Conservation (phyloP, 2,329 filamentous ascomycete species). For the Phialophora chinensis region DNA sequence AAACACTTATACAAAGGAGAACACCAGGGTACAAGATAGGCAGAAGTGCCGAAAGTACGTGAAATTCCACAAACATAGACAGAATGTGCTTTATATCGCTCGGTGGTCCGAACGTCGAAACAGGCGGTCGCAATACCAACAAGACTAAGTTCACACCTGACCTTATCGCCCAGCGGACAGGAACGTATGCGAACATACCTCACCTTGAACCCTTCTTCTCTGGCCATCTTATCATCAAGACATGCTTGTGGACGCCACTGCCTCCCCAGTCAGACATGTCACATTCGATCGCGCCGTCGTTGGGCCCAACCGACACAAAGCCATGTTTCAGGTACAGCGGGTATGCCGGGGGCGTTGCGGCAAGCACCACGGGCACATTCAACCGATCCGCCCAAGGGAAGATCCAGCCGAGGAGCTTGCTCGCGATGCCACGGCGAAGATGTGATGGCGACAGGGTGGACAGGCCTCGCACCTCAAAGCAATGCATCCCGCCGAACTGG, state of each 20-base stretch:
- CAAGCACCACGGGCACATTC: conserved; percentile 23
- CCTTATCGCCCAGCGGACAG: too few species aligned
- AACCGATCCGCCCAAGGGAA: conserved; percentile 21
- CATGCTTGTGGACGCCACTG: conserved; percentile 22
- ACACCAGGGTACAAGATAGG: too few species aligned
- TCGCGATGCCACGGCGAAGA: conserved; percentile 27
- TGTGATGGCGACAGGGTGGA: conserved; percentile 19
- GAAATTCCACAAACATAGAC: too few species aligned
- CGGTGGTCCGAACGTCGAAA: too few species aligned
- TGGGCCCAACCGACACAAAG: conserved; percentile 19
- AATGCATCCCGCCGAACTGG: conserved; percentile 22
- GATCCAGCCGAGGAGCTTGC: conserved; percentile 22
- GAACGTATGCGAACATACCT: too few species aligned
- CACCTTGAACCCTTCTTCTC: not conserved
- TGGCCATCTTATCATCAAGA: conserved; percentile 23
- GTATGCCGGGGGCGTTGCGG: conserved; percentile 23
- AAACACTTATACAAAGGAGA: too few species aligned
- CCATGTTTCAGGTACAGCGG: conserved; percentile 26
- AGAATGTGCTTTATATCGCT: too few species aligned
- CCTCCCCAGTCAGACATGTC: conserved; percentile 28
- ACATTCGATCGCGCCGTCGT: conserved; percentile 21
- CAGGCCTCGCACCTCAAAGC: conserved; percentile 26
- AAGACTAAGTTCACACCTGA: too few species aligned
- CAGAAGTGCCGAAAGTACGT: too few species aligned
- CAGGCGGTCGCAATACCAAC: too few species aligned